Evolutionary conservation across 139 green algal species (phyloP).

Genomic region (Zygnema cylindricum): DNA sequence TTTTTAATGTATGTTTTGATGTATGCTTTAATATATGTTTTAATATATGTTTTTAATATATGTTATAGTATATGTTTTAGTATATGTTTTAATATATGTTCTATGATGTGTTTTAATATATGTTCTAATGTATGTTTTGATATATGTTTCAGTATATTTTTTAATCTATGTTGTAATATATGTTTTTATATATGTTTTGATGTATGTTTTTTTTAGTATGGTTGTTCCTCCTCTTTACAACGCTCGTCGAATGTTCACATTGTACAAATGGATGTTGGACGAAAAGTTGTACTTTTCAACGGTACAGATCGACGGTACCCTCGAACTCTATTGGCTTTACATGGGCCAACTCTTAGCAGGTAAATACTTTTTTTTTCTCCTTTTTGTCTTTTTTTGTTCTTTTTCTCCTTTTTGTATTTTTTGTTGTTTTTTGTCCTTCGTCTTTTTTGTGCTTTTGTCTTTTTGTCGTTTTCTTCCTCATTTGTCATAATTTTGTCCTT

Average conservation of each 20-base stretch:
- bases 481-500: too few relatives aligned
- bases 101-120: constrained; percentile 68
- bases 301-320: not conserved
- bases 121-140: constrained; percentile 88
- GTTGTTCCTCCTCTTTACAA: not conserved
- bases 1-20: constrained; percentile 63
- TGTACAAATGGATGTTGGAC: constrained; percentile 62
- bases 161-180: constrained; percentile 84
- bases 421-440: not conserved
- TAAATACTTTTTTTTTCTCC: not conserved
- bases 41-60: not conserved
- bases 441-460: not conserved
- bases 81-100: constrained; percentile 60
- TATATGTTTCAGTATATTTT: constrained; percentile 87
- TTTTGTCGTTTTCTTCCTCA: too few relatives aligned
- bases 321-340: not conserved
- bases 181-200: constrained; percentile 83
- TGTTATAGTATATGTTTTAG: not conserved
- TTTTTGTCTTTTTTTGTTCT: not conserved
- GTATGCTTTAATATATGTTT: not conserved
- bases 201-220: not conserved
- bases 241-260: not conserved
- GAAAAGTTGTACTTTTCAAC: not conserved
- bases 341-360: not conserved
- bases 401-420: not conserved